Conservation (phyloP, 1,139 yeast genomes). For the Candida sanyaensis region DNA sequence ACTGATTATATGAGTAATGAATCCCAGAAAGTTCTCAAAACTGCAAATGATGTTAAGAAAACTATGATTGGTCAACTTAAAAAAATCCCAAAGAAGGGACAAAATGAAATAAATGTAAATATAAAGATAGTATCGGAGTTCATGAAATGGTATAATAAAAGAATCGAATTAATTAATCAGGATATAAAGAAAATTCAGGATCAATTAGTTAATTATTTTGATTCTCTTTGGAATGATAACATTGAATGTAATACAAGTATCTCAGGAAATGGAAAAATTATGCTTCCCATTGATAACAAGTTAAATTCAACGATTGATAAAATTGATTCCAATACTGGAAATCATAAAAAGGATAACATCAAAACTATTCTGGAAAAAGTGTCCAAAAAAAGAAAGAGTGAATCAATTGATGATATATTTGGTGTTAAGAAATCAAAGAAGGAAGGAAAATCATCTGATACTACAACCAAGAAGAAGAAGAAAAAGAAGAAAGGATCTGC, state of each 20-base stretch:
- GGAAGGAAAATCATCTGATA: background rate
- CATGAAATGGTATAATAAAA: background rate
- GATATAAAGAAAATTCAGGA: background rate
- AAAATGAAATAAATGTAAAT: background rate
- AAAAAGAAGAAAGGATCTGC: conserved; percentile 47
- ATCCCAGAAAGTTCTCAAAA: background rate
- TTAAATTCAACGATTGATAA: background rate
- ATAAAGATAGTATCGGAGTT: background rate
- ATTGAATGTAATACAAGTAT: too few species aligned
- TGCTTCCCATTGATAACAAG: background rate
- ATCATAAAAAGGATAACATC: too few species aligned
- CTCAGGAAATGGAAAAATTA: background rate
- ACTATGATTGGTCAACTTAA: background rate
- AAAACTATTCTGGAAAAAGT: background rate
- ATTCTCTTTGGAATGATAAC: background rate
- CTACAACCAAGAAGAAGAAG: conserved; percentile 22
- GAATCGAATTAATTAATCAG: background rate
- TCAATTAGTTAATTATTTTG: background rate
- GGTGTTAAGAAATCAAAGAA: conserved; percentile 6
- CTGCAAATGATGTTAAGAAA: background rate
- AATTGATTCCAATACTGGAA: too few species aligned
- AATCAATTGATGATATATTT: conserved; percentile 10
- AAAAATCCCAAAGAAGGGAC: background rate
- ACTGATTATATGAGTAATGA: background rate
- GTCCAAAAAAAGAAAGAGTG: conserved; percentile 4